phyloP scores from a whole-genome alignment of 345 rosid species.

The Populus davidiana region DNA sequence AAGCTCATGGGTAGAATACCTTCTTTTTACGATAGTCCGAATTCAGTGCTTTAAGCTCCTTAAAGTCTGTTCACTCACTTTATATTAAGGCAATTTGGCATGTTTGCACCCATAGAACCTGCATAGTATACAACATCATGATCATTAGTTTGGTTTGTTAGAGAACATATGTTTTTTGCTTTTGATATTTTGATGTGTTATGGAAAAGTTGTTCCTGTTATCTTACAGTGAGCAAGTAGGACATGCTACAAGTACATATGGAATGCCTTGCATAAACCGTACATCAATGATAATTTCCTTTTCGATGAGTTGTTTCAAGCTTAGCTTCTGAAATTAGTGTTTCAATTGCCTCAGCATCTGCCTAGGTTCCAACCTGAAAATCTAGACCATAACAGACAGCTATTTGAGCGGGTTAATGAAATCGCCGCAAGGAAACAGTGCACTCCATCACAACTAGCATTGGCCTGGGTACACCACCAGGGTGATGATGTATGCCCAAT shows the following conservation, averaged over 20 bases:
- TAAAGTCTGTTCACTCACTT: background rate
- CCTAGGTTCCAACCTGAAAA: constrained; percentile 68
- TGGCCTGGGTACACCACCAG: constrained; percentile 71
- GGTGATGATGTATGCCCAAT: constrained; percentile 66
- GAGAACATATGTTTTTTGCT: background rate
- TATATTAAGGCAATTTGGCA: background rate
- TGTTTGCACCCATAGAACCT: background rate
- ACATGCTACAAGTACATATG: background rate
- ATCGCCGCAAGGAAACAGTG: constrained; percentile 51
- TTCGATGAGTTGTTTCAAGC: background rate
- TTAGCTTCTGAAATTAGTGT: background rate
- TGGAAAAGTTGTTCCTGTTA: background rate
- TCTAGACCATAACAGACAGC: constrained; percentile 40
- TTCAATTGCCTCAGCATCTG: constrained; percentile 26
- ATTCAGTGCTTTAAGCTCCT: background rate
- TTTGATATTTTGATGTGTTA: background rate
- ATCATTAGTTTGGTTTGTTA: background rate
- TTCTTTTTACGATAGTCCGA: background rate
- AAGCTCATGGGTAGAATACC: background rate
- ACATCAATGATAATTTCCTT: background rate
- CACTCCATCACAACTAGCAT: constrained; percentile 63
- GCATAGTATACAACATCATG: background rate
- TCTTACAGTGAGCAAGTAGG: background rate
- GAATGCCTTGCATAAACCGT: background rate
- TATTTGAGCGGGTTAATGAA: constrained; percentile 42